Conservation (phyloP, 176 grass and related monocot genomes). For the Guadua angustifolia region DNA sequence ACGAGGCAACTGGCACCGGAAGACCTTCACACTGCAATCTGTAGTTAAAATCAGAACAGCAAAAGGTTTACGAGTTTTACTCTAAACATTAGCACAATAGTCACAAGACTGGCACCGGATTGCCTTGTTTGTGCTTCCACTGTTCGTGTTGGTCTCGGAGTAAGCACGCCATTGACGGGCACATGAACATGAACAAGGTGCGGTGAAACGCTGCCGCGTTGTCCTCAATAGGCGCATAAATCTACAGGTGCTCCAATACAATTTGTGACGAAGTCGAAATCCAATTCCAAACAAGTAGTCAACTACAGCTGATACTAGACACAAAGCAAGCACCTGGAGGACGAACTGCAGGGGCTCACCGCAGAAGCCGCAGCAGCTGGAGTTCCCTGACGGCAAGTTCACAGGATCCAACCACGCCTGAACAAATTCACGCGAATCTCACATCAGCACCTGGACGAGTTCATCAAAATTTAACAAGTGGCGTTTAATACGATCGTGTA, state of each 20-base stretch:
- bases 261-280: not conserved
- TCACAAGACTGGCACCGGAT: slow-evolving; percentile 51
- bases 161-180: slow-evolving; percentile 84
- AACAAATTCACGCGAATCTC: slow-evolving; percentile 9
- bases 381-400: slow-evolving; percentile 63
- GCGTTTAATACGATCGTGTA: not conserved
- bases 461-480: not conserved
- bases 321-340: slow-evolving; percentile 61
- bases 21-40: slow-evolving; percentile 75
- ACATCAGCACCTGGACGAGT: not conserved
- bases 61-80: not conserved
- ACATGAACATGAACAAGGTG: slow-evolving; percentile 82
- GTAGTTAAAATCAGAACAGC: slow-evolving; percentile 40
- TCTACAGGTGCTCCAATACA: slow-evolving; percentile 42
- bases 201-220: slow-evolving; percentile 77
- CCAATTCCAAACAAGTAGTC: slow-evolving; percentile 13
- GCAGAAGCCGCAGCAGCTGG: slow-evolving; percentile 66
- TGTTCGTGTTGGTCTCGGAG: slow-evolving; percentile 85
- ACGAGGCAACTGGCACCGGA: slow-evolving; percentile 81
- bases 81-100: not conserved
- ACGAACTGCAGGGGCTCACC: slow-evolving; percentile 79
- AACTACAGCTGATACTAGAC: not conserved
- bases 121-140: slow-evolving; percentile 67
- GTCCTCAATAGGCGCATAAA: slow-evolving; percentile 66
- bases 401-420: slow-evolving; percentile 90